phyloP scores from a whole-genome alignment of 352 stramenopile species.

The Globisporangium middletonii region DNA sequence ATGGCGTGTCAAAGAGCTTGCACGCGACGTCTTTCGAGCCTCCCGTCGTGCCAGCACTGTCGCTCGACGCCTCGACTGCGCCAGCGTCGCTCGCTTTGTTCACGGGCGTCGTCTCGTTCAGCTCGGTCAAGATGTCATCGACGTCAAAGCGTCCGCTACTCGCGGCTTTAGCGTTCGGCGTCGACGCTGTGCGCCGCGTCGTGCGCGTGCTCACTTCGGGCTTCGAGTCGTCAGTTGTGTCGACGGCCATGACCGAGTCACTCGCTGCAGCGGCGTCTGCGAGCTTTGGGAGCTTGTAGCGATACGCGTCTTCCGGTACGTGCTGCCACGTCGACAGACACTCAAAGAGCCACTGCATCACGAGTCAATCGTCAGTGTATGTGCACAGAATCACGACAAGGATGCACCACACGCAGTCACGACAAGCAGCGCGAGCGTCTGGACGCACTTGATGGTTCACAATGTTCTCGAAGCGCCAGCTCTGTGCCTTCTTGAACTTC shows the following conservation, averaged over 20 bases:
- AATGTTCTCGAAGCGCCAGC: constrained; percentile 78
- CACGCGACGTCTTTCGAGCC: constrained; percentile 28
- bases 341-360: constrained; percentile 65
- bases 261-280: neutral
- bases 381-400: neutral
- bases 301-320: constrained; percentile 46
- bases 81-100: constrained; percentile 23
- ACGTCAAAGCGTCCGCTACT: constrained; percentile 42
- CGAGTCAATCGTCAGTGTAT: constrained; percentile 4
- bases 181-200: constrained; percentile 2
- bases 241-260: constrained; percentile 10
- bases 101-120: constrained; percentile 38
- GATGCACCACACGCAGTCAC: neutral
- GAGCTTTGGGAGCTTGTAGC: constrained; percentile 20
- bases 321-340: constrained; percentile 66
- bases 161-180: constrained; percentile 14
- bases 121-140: constrained; percentile 46
- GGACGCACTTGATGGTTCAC: constrained; percentile 66
- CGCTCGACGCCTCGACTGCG: constrained; percentile 1
- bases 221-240: constrained; percentile 5
- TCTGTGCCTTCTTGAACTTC: constrained; percentile 83
- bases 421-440: neutral
- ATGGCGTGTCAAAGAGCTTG: constrained; percentile 57
- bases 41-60: constrained; percentile 3
- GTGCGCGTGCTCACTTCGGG: neutral